Evolutionary conservation across 306 rosid species (phyloP).

Genomic region (Citrullus mucosospermus): DNA sequence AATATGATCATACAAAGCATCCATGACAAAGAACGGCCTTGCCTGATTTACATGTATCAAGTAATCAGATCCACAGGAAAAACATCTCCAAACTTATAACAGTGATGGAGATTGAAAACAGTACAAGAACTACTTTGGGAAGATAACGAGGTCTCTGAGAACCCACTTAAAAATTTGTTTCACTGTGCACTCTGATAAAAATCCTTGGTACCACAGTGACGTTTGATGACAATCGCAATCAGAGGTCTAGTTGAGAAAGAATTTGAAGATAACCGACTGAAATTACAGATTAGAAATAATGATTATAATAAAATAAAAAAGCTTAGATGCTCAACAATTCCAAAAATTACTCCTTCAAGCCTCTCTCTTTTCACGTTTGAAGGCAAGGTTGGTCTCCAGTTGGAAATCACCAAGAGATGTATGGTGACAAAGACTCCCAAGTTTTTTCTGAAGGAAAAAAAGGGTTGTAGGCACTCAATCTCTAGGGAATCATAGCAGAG

Average conservation of each 20-base stretch:
- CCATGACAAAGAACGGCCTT: neutral
- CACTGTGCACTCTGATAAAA: neutral
- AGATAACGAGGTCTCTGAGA: neutral
- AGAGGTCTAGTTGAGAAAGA: neutral
- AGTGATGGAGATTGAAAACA: neutral
- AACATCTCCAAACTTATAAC: neutral
- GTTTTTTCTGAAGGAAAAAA: neutral
- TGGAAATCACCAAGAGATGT: neutral
- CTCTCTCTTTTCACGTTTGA: neutral
- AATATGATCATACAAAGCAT: neutral
- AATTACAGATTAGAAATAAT: neutral
- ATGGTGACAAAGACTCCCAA: neutral
- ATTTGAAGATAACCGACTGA: neutral
- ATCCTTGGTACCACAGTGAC: neutral
- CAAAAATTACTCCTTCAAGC: neutral
- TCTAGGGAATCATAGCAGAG: neutral
- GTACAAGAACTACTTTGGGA: neutral
- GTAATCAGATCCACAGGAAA: neutral
- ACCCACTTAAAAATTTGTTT: neutral
- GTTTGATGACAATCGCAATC: neutral
- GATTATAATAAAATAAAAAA: neutral
- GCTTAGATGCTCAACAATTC: neutral
- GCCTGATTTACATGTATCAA: neutral
- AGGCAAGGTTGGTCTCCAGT: neutral
- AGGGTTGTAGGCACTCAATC: neutral